Conservation (phyloP, 495 filamentous ascomycete species). For the Aspergillus steynii region DNA sequence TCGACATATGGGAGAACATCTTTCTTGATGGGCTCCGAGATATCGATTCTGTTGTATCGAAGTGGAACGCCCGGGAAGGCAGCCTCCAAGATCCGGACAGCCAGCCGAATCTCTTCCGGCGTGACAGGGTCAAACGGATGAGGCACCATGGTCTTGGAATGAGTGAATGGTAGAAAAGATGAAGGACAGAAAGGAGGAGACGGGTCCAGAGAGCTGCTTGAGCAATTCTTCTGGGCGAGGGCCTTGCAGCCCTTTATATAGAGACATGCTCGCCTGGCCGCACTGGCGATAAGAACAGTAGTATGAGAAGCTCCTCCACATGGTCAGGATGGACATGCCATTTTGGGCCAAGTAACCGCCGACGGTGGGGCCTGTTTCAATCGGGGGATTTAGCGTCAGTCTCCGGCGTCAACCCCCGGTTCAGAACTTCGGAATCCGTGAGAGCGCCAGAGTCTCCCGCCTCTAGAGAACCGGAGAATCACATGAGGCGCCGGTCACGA, state of each 20-base stretch:
- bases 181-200: neutral
- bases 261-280: neutral
- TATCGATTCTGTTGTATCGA: constrained; percentile 47
- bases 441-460: no score
- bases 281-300: neutral
- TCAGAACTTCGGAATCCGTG: no score
- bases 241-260: constrained; percentile 4
- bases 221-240: neutral
- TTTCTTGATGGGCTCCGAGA: constrained; percentile 44
- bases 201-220: neutral
- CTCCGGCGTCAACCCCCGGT: no score
- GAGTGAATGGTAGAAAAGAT: neutral
- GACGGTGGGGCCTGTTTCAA: constrained; percentile 12
- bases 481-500: constrained; percentile 11
- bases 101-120: constrained; percentile 44
- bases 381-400: neutral
- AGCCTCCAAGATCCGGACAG: constrained; percentile 37
- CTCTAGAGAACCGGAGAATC: neutral
- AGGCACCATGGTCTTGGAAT: constrained; percentile 18
- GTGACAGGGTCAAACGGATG: constrained; percentile 48
- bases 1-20: constrained; percentile 45
- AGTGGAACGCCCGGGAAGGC: constrained; percentile 41
- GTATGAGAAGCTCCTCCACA: constrained; percentile 5
- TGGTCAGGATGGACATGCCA: constrained; percentile 28
- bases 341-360: constrained; percentile 19